Evolutionary conservation across 139 green algal genomes (phyloP).

Genomic region (Diplosphaera chodatii): DNA sequence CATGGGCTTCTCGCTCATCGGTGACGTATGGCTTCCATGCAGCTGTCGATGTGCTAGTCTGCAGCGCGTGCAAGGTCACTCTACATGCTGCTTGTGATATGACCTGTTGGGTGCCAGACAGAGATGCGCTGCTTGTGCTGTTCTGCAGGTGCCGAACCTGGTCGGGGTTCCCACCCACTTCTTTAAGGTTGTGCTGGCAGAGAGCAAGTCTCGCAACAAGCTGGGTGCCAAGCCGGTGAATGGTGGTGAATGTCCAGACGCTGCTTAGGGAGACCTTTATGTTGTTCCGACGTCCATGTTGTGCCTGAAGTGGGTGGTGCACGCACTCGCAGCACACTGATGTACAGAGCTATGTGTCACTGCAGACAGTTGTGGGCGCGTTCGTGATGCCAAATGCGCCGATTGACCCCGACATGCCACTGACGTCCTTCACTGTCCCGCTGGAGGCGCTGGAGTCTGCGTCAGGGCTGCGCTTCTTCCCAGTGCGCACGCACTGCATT

Average conservation of each 20-base stretch:
- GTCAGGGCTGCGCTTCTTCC: constrained; percentile 23
- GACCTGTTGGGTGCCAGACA: not conserved
- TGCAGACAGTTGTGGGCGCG: constrained; percentile 48
- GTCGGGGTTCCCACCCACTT: constrained; percentile 90
- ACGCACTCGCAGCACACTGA: not conserved
- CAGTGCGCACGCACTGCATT: not conserved
- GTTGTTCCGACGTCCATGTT: no score
- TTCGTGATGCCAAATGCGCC: constrained; percentile 82
- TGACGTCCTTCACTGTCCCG: constrained; percentile 71
- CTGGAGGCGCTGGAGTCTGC: constrained; percentile 66
- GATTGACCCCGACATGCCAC: constrained; percentile 58
- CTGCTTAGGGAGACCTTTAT: no score
- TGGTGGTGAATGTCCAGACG: not conserved
- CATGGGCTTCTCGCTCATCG: constrained; percentile 69
- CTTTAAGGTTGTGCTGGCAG: constrained; percentile 73
- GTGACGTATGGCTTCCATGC: constrained; percentile 18
- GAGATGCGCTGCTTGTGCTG: not conserved
- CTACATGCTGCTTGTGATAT: no score
- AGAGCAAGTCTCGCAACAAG: not conserved
- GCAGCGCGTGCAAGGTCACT: no score
- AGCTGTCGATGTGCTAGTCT: no score
- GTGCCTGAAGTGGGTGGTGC: not conserved
- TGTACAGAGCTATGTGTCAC: not conserved
- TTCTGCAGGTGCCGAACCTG: constrained; percentile 57
- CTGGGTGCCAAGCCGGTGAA: not conserved